phyloP scores from a whole-genome alignment of 106 monocot species.

The Acanthochlamys bracteata region DNA sequence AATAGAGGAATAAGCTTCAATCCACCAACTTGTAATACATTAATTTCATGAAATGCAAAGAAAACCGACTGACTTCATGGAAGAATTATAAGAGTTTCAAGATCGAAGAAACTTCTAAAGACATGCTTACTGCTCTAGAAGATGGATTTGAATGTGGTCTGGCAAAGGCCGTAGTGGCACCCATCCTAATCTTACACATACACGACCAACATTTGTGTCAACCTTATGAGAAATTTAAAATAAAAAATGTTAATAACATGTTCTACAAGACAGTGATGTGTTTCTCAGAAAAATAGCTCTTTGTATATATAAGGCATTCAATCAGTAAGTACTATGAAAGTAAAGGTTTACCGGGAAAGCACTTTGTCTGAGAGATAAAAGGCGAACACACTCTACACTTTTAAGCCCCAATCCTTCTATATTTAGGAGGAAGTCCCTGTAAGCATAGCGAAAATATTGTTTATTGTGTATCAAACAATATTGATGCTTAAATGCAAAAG shows the following conservation, averaged over 20 bases:
- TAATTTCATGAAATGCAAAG: neutral
- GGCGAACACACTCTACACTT: slow-evolving; percentile 79
- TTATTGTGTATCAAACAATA: too few relatives aligned
- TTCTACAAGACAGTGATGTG: too few relatives aligned
- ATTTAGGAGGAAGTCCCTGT: slow-evolving; percentile 77
- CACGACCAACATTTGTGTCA: slow-evolving; percentile 82
- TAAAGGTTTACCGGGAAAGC: slow-evolving; percentile 84
- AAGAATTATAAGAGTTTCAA: too few relatives aligned
- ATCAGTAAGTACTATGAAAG: too few relatives aligned
- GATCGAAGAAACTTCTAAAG: too few relatives aligned
- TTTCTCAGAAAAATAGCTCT: too few relatives aligned
- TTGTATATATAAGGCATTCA: too few relatives aligned
- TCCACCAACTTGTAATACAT: neutral
- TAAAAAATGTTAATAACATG: too few relatives aligned
- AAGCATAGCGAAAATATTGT: slow-evolving; percentile 6
- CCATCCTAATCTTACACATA: slow-evolving; percentile 85
- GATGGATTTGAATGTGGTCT: slow-evolving; percentile 70
- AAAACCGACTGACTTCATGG: neutral
- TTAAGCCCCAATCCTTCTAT: slow-evolving; percentile 76
- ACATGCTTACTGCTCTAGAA: slow-evolving; percentile 63
- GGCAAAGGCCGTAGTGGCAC: slow-evolving; percentile 83
- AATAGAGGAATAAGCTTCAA: neutral
- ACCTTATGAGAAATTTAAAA: too few relatives aligned
- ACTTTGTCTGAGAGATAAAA: slow-evolving; percentile 62
- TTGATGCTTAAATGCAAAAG: too few relatives aligned